A percentile compares a stretch with the other conserved stretches of the same genome.
These are phyloP conservation scores for Eucalyptus marginata DNA, from an alignment of 345 rosid species.

Conservation along the genomic window DNA sequence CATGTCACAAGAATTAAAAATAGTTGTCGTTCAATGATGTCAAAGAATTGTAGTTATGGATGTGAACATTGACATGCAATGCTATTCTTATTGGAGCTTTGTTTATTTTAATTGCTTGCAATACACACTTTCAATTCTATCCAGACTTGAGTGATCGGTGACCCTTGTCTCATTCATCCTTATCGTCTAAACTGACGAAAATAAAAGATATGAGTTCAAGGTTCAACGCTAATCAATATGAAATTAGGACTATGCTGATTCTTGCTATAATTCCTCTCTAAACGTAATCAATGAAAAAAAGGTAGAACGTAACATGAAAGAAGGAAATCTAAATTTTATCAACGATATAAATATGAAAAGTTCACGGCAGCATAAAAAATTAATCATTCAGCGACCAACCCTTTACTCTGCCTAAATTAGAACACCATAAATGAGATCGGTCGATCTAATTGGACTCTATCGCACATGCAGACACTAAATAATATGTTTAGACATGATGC, in stretches of 20 bases:
- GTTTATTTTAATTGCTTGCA: not conserved
- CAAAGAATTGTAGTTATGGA: not conserved
- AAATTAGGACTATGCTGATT: not conserved
- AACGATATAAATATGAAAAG: too few species aligned
- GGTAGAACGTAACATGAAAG: not conserved
- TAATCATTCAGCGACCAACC: too few species aligned
- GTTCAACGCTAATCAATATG: not conserved
- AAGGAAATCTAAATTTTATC: too few species aligned
- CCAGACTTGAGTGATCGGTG: not conserved
- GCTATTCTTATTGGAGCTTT: not conserved
- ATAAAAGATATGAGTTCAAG: too few species aligned
- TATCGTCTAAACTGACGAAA: too few species aligned
- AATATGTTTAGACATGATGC: too few species aligned
- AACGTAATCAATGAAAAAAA: too few species aligned
- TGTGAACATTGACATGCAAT: not conserved
- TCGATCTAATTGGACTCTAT: too few species aligned
- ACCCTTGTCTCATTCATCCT: not conserved
- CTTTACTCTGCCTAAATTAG: too few species aligned
- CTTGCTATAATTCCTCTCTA: too few species aligned
- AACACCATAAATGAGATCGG: not conserved
- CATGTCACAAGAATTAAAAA: not conserved
- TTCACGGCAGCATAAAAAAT: too few species aligned
- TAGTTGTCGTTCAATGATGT: not conserved
- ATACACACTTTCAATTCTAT: not conserved
- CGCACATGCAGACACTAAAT: rapidly evolving